Evolutionary conservation across 306 rosid genomes (phyloP).

Genomic region (Cicer bijugum): DNA sequence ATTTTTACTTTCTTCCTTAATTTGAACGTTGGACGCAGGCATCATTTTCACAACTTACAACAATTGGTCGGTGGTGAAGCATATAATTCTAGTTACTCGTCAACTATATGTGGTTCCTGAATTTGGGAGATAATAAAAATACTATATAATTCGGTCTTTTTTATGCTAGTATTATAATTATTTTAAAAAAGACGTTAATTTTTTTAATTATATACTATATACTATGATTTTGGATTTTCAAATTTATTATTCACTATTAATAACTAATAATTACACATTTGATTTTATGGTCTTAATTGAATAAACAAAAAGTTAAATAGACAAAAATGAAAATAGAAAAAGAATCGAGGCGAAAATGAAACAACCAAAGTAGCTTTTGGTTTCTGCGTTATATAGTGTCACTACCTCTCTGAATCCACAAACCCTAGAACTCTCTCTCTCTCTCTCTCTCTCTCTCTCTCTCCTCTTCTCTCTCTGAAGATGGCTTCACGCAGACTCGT

Average conservation of each 20-base stretch:
- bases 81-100: not conserved
- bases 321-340: not conserved
- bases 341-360: constrained; percentile 3
- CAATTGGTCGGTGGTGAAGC: constrained; percentile 23
- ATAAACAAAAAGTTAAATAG: not conserved
- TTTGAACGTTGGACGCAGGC: constrained; percentile 44
- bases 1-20: constrained; percentile 48
- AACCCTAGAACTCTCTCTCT: constrained; percentile 61
- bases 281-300: not conserved
- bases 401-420: constrained; percentile 36
- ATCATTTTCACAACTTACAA: constrained; percentile 38
- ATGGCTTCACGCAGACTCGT: constrained; percentile 90
- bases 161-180: not conserved
- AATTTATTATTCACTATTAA: constrained; percentile 11
- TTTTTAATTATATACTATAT: not conserved
- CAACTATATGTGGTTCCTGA: not conserved
- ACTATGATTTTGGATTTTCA: not conserved
- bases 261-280: not conserved
- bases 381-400: constrained; percentile 41
- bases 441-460: constrained; percentile 40
- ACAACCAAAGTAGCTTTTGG: not conserved
- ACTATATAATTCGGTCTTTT: not conserved
- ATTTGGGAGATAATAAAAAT: not conserved
- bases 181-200: not conserved
- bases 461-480: constrained; percentile 37